Evolutionary conservation across 345 rosid species (phyloP).

Genomic region (Gossypium turneri): DNA sequence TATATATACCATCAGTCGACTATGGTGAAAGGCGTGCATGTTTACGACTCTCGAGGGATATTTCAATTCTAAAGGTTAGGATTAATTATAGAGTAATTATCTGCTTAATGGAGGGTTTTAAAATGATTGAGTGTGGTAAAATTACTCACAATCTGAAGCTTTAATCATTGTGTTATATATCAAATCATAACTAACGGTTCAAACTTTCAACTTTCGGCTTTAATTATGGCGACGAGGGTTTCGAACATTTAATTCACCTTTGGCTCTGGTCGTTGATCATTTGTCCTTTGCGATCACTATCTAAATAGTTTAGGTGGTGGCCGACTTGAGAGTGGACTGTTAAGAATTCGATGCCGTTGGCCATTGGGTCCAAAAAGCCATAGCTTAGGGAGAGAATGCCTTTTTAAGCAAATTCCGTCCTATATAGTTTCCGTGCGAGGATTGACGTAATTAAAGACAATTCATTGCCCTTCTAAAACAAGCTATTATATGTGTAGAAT

Average conservation of each 20-base stretch:
- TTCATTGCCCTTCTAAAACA: not conserved
- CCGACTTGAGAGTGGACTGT: not conserved
- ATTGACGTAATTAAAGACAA: not conserved
- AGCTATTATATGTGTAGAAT: too few relatives aligned
- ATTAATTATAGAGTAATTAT: not conserved
- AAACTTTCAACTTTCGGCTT: constrained; percentile 6
- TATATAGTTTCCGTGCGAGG: not conserved
- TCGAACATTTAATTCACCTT: not conserved
- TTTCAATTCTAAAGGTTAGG: not conserved
- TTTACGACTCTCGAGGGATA: not conserved
- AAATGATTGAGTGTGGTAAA: not conserved
- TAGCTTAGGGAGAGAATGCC: too few relatives aligned
- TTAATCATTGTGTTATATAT: not conserved
- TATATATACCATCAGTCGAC: too few relatives aligned
- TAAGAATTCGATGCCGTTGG: not conserved
- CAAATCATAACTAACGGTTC: not conserved
- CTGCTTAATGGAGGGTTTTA: not conserved
- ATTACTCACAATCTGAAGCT: not conserved
- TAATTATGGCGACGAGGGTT: not conserved
- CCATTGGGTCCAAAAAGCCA: too few relatives aligned
- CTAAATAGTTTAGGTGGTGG: not conserved
- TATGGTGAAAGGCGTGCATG: not conserved
- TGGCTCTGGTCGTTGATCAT: not conserved
- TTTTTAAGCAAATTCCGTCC: too few relatives aligned
- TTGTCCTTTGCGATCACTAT: not conserved